Evolutionary conservation across 2,329 filamentous ascomycete species (phyloP).

Genomic region (Botrytis squamosa): DNA sequence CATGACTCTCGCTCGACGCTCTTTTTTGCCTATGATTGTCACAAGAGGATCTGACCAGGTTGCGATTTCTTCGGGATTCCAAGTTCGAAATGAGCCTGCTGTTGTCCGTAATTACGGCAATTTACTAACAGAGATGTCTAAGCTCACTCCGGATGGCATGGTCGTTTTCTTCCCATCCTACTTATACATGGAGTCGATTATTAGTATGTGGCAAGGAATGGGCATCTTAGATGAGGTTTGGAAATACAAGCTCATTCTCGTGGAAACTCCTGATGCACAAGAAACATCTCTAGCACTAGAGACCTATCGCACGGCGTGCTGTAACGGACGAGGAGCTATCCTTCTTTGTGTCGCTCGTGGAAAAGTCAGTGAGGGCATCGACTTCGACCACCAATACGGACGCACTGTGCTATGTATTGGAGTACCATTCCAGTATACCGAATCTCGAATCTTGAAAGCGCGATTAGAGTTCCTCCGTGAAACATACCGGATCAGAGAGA

Average conservation of each 20-base stretch:
- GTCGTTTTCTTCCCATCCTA: constrained; percentile 99
- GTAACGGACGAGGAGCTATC: constrained; percentile 91
- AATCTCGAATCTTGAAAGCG: constrained; percentile 94
- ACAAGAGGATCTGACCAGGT: constrained; percentile 93
- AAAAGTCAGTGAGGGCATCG: constrained; percentile 96
- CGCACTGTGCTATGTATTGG: constrained; percentile 94
- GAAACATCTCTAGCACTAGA: constrained; percentile 94
- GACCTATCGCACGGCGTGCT: constrained; percentile 95
- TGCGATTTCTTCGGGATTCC: constrained; percentile 88
- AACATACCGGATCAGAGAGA: constrained; percentile 93
- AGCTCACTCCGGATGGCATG: constrained; percentile 92
- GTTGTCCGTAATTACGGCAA: constrained; percentile 98
- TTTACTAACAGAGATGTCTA: constrained; percentile 89
- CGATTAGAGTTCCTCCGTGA: constrained; percentile 94
- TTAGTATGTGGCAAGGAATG: constrained; percentile 99
- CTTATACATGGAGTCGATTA: constrained; percentile 98
- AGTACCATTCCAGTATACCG: constrained; percentile 97
- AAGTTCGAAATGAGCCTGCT: constrained; percentile 90
- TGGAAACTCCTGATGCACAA: constrained; percentile 95
- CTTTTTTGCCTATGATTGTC: constrained; percentile 98
- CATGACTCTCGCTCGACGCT: constrained; percentile 90
- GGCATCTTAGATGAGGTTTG: constrained; percentile 95
- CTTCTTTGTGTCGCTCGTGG: constrained; percentile 93
- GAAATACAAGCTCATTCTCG: constrained; percentile 98
- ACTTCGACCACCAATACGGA: constrained; percentile 98